Evolutionary conservation across 2,329 filamentous ascomycete species (phyloP).

Genomic region (Aspergillus ochraceoroseus): DNA sequence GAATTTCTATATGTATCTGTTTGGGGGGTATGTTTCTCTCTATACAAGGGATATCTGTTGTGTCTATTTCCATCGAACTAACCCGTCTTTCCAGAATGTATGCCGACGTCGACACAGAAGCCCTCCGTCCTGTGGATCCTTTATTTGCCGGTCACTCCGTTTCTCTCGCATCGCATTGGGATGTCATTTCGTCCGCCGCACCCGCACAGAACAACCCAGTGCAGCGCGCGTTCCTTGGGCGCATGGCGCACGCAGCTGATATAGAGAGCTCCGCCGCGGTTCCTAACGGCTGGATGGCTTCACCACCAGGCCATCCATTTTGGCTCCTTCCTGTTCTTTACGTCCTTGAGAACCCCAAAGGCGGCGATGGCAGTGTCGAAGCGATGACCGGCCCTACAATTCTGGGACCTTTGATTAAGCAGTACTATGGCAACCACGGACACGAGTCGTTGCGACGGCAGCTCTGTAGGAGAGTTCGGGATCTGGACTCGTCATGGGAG

Average conservation of each 20-base stretch:
- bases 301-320: slow-evolving; percentile 21
- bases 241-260: slow-evolving; percentile 18
- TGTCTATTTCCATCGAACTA: too few species aligned
- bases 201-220: background rate
- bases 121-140: slow-evolving; percentile 16
- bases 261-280: slow-evolving; percentile 17
- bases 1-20: slow-evolving; percentile 22
- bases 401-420: slow-evolving; percentile 14
- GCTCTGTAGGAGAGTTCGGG: slow-evolving; percentile 13
- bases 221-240: slow-evolving; percentile 21
- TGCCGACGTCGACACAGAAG: slow-evolving; percentile 23
- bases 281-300: slow-evolving; percentile 25
- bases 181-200: background rate
- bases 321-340: slow-evolving; percentile 20
- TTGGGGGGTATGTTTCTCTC: slow-evolving; percentile 16
- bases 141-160: slow-evolving; percentile 18
- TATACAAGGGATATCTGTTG: background rate
- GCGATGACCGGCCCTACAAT: slow-evolving; percentile 18
- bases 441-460: slow-evolving; percentile 8
- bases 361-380: slow-evolving; percentile 21
- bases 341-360: slow-evolving; percentile 19
- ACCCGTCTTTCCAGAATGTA: slow-evolving; percentile 18
- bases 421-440: slow-evolving; percentile 12
- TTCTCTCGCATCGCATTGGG: slow-evolving; percentile 9
- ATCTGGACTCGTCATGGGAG: slow-evolving; percentile 11